These are phyloP conservation scores for Paraglomus brasilianum DNA, from an alignment of 192 early-diverging fungal genomes.

Conservation along the genomic window DNA sequence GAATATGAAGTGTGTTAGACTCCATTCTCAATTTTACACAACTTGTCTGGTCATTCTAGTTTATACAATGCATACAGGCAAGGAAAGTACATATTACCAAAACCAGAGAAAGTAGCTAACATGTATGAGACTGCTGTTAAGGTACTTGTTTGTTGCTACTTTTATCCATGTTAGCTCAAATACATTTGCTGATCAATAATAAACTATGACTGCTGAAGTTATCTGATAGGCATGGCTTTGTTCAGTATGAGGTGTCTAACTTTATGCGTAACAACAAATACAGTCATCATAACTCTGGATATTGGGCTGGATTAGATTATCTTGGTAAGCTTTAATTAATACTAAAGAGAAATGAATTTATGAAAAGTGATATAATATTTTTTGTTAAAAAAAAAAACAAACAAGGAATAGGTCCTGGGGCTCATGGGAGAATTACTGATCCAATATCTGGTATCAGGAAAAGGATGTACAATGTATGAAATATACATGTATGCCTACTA, in stretches of 20 bases:
- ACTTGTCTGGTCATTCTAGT: too few species aligned
- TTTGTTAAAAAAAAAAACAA: not conserved
- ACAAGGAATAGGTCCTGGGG: conserved; percentile 54
- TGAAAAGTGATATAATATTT: too few species aligned
- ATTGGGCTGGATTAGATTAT: conserved; percentile 59
- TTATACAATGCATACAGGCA: conserved; percentile 38
- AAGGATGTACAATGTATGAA: conserved; percentile 50
- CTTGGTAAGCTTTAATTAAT: conserved; percentile 38
- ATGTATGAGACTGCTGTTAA: conserved; percentile 52
- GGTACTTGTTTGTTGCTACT: conserved; percentile 33
- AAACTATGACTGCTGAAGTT: conserved; percentile 32
- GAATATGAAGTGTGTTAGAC: not conserved
- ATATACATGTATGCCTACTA: not conserved
- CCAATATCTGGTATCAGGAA: conserved; percentile 21
- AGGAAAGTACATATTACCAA: conserved; percentile 39
- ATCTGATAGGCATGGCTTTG: conserved; percentile 40
- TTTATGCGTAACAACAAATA: conserved; percentile 41
- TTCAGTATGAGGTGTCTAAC: conserved; percentile 60
- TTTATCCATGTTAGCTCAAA: too few species aligned
- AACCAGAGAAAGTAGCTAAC: conserved; percentile 43
- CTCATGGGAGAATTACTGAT: conserved; percentile 50
- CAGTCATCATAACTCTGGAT: conserved; percentile 53
- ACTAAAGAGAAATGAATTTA: not conserved
- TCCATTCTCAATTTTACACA: too few species aligned
- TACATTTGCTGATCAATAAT: too few species aligned